Percentiles rank a stretch among this genome's conserved stretches.
phyloP scores from a whole-genome alignment of 352 stramenopile species.

The Globisporangium apiculatum region DNA sequence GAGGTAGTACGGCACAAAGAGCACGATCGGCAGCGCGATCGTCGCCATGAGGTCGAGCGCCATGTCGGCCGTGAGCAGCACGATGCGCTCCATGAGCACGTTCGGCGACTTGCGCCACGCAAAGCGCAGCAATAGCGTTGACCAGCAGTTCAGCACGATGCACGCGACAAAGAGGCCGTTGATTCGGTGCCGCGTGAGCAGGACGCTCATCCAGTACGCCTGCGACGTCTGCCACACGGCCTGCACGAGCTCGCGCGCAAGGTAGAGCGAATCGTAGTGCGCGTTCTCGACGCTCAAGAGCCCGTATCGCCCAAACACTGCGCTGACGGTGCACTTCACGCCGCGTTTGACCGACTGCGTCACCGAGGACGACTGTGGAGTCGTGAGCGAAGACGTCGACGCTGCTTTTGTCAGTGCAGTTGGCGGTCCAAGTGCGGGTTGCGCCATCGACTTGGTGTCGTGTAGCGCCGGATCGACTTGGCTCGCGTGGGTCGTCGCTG shows the following conservation, averaged over 20 bases:
- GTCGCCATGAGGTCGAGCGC: constrained; percentile 14
- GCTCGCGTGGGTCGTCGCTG: not conserved
- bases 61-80: constrained; percentile 8
- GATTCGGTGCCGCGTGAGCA: constrained; percentile 8
- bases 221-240: constrained; percentile 21
- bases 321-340: not conserved
- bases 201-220: constrained; percentile 15
- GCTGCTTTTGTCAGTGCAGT: too few species aligned
- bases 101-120: not conserved
- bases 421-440: not conserved
- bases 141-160: constrained; percentile 21
- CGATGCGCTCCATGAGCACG: constrained; percentile 8
- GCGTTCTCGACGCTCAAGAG: constrained; percentile 17
- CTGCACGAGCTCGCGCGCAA: constrained; percentile 17
- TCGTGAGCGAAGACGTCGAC: too few species aligned
- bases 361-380: too few species aligned
- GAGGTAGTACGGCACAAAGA: constrained; percentile 12
- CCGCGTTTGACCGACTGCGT: not conserved
- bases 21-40: constrained; percentile 7
- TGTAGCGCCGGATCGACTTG: not conserved
- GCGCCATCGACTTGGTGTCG: not conserved
- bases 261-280: constrained; percentile 16
- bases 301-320: constrained; percentile 3
- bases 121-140: constrained; percentile 8
- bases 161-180: constrained; percentile 13